Conservation (phyloP, 768 basidiomycete genomes). For the Myochromella boudieri region DNA sequence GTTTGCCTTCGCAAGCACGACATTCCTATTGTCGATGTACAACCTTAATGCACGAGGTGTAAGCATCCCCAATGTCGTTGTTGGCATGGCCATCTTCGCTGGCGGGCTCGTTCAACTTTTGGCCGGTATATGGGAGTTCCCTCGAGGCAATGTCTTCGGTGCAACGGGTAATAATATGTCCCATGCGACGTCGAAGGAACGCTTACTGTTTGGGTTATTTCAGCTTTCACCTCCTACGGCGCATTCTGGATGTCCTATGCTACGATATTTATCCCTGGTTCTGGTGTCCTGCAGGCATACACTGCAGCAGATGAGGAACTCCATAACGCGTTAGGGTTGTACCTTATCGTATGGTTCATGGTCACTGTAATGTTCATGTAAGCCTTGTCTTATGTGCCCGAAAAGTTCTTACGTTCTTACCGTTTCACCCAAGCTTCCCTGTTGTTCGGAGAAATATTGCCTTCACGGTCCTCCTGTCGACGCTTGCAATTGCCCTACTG, state of each 20-base stretch:
- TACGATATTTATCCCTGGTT: conserved; percentile 63
- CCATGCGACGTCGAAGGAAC: not conserved
- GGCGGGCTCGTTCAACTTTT: conserved; percentile 81
- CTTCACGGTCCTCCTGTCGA: conserved; percentile 24
- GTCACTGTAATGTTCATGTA: conserved; percentile 65
- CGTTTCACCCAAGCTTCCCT: conserved; percentile 19
- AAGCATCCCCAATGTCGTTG: conserved; percentile 54
- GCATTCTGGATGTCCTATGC: conserved; percentile 83
- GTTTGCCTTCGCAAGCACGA: conserved; percentile 47
- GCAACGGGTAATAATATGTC: conserved; percentile 48
- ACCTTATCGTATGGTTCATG: conserved; percentile 66
- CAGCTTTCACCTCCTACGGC: conserved; percentile 74
- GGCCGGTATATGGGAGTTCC: conserved; percentile 81
- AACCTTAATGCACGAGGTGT: conserved; percentile 56
- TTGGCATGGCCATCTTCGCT: conserved; percentile 74
- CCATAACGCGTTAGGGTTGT: conserved; percentile 62
- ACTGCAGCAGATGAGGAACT: conserved; percentile 35
- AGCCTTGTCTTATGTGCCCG: conserved; percentile 19
- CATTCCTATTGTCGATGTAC: conserved; percentile 68
- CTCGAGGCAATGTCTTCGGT: conserved; percentile 61
- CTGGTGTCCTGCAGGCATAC: conserved; percentile 58
- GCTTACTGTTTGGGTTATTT: not conserved
- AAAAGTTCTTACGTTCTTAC: not conserved
- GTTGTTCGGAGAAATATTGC: conserved; percentile 25
- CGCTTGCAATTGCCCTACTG: conserved; percentile 25